Percentiles rank a stretch among this genome's conserved stretches.
phyloP scores from a whole-genome alignment of 768 basidiomycete genomes.

The Sporobolomyces phaffii region DNA sequence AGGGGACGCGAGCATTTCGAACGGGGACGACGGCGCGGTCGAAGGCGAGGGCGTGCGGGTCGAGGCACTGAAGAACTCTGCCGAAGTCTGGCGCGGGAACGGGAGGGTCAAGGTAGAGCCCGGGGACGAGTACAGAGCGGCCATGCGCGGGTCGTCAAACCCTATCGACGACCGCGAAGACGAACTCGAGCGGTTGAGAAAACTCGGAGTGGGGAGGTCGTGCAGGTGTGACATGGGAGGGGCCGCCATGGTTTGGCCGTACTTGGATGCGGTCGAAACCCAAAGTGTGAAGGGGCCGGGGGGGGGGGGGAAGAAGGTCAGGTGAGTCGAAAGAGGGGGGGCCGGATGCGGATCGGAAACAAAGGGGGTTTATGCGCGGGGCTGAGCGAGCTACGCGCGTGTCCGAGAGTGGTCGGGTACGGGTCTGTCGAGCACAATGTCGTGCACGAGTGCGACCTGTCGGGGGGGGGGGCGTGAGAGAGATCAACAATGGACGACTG shows the following conservation, averaged over 20 bases:
- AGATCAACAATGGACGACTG: too few relatives aligned
- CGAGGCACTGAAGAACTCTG: background rate
- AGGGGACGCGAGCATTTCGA: background rate
- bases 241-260: background rate
- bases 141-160: background rate
- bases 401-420: too few relatives aligned
- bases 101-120: background rate
- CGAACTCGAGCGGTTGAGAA: background rate
- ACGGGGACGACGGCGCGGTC: background rate
- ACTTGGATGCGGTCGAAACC: background rate
- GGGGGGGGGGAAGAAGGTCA: background rate
- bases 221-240: background rate
- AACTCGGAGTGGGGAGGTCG: background rate
- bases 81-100: constrained; percentile 1
- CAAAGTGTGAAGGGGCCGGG: too few relatives aligned
- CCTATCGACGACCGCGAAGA: background rate
- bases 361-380: too few relatives aligned
- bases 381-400: too few relatives aligned
- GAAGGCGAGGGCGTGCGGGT: background rate
- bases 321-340: background rate
- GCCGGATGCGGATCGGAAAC: too few relatives aligned
- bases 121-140: background rate
- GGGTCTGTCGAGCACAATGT: too few relatives aligned
- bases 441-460: too few relatives aligned
- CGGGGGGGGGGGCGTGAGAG: too few relatives aligned